phyloP scores from a whole-genome alignment of 352 stramenopile genomes.

The Pythium brachiatum region DNA sequence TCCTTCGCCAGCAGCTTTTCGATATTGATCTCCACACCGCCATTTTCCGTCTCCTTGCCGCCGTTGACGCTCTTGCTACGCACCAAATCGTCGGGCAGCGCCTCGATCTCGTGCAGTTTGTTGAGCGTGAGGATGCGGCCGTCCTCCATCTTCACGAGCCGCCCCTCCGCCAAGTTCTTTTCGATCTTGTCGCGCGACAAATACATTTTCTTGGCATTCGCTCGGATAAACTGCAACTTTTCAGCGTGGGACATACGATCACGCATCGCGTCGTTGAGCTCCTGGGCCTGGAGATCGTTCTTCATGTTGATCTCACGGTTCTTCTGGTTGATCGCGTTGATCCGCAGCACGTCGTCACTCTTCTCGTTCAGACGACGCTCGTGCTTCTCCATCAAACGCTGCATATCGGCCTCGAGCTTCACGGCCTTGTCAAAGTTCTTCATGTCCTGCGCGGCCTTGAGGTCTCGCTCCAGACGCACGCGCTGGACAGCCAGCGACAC shows the following conservation, averaged over 20 bases:
- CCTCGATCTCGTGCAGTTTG: slow-evolving; percentile 81
- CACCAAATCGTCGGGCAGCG: slow-evolving; percentile 73
- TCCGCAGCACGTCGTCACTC: slow-evolving; percentile 76
- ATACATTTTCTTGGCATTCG: slow-evolving; percentile 85
- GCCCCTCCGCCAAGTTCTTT: slow-evolving; percentile 74
- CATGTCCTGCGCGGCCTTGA: slow-evolving; percentile 77
- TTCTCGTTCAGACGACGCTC: slow-evolving; percentile 72
- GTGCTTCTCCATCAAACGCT: slow-evolving; percentile 62
- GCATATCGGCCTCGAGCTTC: slow-evolving; percentile 61
- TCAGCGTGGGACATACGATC: slow-evolving; percentile 83
- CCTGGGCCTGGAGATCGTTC: slow-evolving; percentile 74
- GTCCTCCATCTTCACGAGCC: slow-evolving; percentile 65
- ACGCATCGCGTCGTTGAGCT: slow-evolving; percentile 69
- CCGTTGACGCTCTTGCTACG: slow-evolving; percentile 41
- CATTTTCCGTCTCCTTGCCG: slow-evolving; percentile 25
- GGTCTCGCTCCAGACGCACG: slow-evolving; percentile 75
- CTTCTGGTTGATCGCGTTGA: slow-evolving; percentile 83
- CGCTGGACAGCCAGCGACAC: slow-evolving; percentile 76
- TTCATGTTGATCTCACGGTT: slow-evolving; percentile 82
- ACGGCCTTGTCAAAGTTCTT: slow-evolving; percentile 87
- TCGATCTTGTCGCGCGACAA: slow-evolving; percentile 80
- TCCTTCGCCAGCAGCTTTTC: slow-evolving; percentile 71
- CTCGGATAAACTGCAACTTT: slow-evolving; percentile 79
- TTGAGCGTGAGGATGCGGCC: slow-evolving; percentile 84
- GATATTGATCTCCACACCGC: slow-evolving; percentile 67